A percentile compares a stretch with the other conserved stretches of the same genome.
These are phyloP conservation scores for Sporothrix sp. DNA, from an alignment of 2,329 filamentous ascomycete species.

Conservation along the genomic window DNA sequence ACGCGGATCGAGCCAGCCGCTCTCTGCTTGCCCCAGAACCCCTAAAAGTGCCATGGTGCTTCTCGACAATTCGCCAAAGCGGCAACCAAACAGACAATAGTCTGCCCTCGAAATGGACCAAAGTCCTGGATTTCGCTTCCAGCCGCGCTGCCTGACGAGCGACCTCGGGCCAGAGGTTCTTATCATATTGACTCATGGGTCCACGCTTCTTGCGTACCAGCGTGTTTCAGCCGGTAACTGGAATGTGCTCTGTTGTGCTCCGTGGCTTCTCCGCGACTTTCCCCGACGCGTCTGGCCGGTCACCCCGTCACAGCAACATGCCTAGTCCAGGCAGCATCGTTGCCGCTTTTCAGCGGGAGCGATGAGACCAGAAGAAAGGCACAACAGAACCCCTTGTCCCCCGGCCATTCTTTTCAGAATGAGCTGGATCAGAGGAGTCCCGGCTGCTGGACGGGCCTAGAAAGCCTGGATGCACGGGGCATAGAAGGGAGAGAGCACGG, in stretches of 20 bases:
- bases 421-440: not conserved
- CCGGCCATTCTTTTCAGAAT: constrained; percentile 4
- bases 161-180: constrained; percentile 62
- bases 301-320: constrained; percentile 21
- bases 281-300: constrained; percentile 36
- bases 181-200: constrained; percentile 68
- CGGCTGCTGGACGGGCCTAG: not conserved
- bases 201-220: constrained; percentile 46
- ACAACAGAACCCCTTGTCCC: constrained; percentile 4
- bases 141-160: constrained; percentile 64
- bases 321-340: constrained; percentile 18
- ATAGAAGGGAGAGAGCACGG: not conserved
- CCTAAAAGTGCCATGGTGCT: constrained; percentile 18
- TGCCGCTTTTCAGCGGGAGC: constrained; percentile 43
- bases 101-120: constrained; percentile 30
- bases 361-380: constrained; percentile 14
- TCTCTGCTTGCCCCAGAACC: not conserved
- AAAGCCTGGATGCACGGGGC: not conserved
- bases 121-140: constrained; percentile 47
- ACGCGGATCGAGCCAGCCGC: not conserved
- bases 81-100: constrained; percentile 10
- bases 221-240: constrained; percentile 38
- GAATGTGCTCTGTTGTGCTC: constrained; percentile 31
- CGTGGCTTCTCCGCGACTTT: constrained; percentile 20
- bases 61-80: constrained; percentile 12